phyloP scores from a whole-genome alignment of 805 yeast genomes.

The Crinitomyces ghanaensis region DNA sequence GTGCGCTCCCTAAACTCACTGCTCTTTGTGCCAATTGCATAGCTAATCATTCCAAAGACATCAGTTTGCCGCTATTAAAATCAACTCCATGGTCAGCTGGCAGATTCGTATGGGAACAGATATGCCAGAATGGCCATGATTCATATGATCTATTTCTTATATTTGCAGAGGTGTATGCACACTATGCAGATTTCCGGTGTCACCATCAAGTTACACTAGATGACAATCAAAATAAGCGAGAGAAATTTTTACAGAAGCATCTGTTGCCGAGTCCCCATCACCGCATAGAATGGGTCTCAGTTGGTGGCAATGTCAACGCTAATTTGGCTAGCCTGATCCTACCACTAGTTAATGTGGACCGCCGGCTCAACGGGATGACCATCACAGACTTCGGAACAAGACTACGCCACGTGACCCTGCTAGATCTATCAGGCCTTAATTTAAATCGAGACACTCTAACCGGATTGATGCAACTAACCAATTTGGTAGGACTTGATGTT shows the following conservation, averaged over 20 bases:
- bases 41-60: background rate
- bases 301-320: too few relatives aligned
- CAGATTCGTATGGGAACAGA: slow-evolving; percentile 10
- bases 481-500: slow-evolving; percentile 13
- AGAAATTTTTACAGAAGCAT: background rate
- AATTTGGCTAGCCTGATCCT: too few relatives aligned
- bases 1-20: too few relatives aligned
- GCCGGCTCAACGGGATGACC: background rate
- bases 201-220: slow-evolving; percentile 3
- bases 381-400: too few relatives aligned
- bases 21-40: background rate
- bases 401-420: slow-evolving; percentile 5
- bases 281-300: slow-evolving; percentile 11
- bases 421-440: slow-evolving; percentile 8
- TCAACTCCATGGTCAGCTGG: slow-evolving; percentile 10
- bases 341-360: background rate
- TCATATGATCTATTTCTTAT: slow-evolving; percentile 10
- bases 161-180: slow-evolving; percentile 8
- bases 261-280: slow-evolving; percentile 5
- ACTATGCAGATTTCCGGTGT: slow-evolving; percentile 8
- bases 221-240: background rate
- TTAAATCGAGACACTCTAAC: background rate
- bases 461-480: slow-evolving; percentile 3
- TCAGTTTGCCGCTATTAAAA: slow-evolving; percentile 4
- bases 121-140: slow-evolving; percentile 12